phyloP scores from a whole-genome alignment of 495 filamentous ascomycete genomes.

The Mytilinidion resinicola region DNA sequence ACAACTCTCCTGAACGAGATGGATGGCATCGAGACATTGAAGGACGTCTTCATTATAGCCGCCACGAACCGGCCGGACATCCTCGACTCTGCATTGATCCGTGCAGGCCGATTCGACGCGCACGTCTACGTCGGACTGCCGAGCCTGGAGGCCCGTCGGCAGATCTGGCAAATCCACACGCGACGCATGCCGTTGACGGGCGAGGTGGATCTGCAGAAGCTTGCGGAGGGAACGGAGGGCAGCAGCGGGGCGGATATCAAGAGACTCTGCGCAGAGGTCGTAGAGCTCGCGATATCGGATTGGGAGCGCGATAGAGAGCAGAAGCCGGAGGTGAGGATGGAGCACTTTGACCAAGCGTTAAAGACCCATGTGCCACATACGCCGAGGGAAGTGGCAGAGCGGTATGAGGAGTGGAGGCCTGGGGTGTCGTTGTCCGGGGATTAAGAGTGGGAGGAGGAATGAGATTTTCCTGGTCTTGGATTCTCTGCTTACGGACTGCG shows the following conservation, averaged over 20 bases:
- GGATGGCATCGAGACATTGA: slow-evolving; percentile 84
- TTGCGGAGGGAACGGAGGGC: slow-evolving; percentile 70
- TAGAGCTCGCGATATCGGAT: slow-evolving; percentile 17
- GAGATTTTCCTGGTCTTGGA: neutral
- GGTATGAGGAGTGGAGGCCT: slow-evolving; percentile 25
- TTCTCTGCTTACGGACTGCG: neutral
- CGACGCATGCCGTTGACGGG: slow-evolving; percentile 52
- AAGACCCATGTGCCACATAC: slow-evolving; percentile 22
- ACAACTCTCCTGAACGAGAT: slow-evolving; percentile 93
- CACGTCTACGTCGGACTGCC: slow-evolving; percentile 88
- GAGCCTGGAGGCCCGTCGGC: slow-evolving; percentile 62
- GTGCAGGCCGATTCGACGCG: slow-evolving; percentile 81
- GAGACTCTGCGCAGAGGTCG: slow-evolving; percentile 53
- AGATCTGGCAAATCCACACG: slow-evolving; percentile 67
- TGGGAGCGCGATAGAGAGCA: slow-evolving; percentile 4
- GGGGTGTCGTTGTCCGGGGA: slow-evolving; percentile 20
- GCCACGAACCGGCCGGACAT: slow-evolving; percentile 89
- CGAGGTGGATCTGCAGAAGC: slow-evolving; percentile 58
- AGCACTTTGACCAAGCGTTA: slow-evolving; percentile 21
- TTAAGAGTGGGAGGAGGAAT: slow-evolving; percentile 2
- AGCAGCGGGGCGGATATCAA: slow-evolving; percentile 88
- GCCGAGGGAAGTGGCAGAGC: slow-evolving; percentile 15
- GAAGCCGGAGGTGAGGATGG: slow-evolving; percentile 19
- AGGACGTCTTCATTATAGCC: slow-evolving; percentile 82
- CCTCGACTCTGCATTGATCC: slow-evolving; percentile 79